These are phyloP conservation scores for Neurospora sp. DNA, from an alignment of 495 filamentous ascomycete genomes.

Conservation along the genomic window DNA sequence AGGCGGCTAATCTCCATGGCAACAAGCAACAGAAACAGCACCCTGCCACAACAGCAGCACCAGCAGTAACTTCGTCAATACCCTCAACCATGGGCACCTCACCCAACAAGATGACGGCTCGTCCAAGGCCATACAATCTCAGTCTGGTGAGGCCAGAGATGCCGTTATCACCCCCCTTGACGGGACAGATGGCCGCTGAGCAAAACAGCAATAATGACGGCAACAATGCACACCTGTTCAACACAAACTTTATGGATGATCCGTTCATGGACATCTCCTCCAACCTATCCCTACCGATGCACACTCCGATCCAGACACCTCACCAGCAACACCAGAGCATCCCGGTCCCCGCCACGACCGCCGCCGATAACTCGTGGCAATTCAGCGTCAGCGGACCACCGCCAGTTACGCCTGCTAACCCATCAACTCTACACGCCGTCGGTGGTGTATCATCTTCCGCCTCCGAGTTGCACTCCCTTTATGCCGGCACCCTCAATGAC, in stretches of 20 bases:
- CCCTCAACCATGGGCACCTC: conserved; percentile 18
- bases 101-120: background rate
- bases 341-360: background rate
- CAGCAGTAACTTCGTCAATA: background rate
- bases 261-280: conserved; percentile 20
- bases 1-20: conserved; percentile 13
- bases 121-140: conserved; percentile 8
- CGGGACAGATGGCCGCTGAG: conserved; percentile 15
- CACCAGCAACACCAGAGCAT: background rate
- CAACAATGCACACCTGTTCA: conserved; percentile 15
- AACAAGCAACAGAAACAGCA: conserved; percentile 7
- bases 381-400: conserved; percentile 2
- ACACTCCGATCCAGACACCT: conserved; percentile 25
- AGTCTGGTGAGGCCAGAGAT: conserved; percentile 10
- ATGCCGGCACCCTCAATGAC: background rate
- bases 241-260: conserved; percentile 23
- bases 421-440: background rate
- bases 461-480: background rate
- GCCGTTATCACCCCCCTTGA: conserved; percentile 27
- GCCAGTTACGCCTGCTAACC: conserved; percentile 1
- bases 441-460: background rate
- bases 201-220: background rate
- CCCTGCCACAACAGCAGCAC: background rate
- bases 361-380: background rate
- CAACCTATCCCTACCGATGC: conserved; percentile 10